phyloP scores from a whole-genome alignment of 352 stramenopile genomes.

The Labyrinthula sp. region DNA sequence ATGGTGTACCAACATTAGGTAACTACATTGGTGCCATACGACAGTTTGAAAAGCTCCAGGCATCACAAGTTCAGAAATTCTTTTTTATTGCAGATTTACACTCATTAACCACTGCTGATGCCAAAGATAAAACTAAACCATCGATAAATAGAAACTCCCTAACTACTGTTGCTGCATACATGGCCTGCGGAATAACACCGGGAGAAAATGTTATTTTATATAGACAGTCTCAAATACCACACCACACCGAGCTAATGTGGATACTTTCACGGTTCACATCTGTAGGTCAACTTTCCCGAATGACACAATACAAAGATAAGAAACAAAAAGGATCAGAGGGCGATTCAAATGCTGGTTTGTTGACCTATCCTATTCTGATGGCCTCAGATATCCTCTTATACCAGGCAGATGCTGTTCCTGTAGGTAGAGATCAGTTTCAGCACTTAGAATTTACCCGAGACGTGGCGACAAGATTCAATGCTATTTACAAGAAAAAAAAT shows the following conservation, averaged over 20 bases:
- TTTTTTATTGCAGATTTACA: conserved; percentile 45
- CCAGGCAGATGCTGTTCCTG: conserved; percentile 79
- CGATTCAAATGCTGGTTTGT: conserved; percentile 58
- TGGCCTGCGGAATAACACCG: conserved; percentile 71
- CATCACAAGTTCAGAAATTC: background rate
- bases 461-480: conserved; percentile 83
- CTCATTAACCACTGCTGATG: conserved; percentile 92
- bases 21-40: conserved; percentile 94
- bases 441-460: conserved; percentile 94
- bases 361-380: conserved; percentile 96
- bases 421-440: conserved; percentile 91
- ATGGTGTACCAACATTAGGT: conserved; percentile 86
- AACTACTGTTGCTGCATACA: conserved; percentile 64
- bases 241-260: conserved; percentile 87
- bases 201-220: conserved; percentile 47
- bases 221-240: conserved; percentile 42
- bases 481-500: conserved; percentile 68
- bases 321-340: conserved; percentile 35
- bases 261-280: conserved; percentile 85
- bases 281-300: conserved; percentile 89
- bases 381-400: conserved; percentile 96
- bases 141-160: conserved; percentile 62
- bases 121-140: conserved; percentile 66
- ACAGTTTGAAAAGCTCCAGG: conserved; percentile 86
- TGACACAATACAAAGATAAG: conserved; percentile 99